phyloP scores from a whole-genome alignment of 768 basidiomycete genomes.

The Hebeloma cylindrosporum region DNA sequence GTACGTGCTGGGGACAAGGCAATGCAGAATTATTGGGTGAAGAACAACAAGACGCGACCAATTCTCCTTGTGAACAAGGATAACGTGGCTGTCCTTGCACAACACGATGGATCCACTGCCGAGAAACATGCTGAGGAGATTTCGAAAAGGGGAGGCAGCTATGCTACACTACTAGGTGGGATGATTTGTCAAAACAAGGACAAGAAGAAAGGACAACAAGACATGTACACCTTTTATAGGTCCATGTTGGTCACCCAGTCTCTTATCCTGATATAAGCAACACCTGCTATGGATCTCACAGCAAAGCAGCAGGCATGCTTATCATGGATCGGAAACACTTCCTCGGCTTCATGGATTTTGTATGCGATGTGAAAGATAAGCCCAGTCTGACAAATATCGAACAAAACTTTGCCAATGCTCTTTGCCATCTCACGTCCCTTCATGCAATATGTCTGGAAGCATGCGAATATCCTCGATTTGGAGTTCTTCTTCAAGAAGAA shows the following conservation, averaged over 20 bases:
- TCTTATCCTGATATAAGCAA: constrained; percentile 37
- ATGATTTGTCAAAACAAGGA: constrained; percentile 35
- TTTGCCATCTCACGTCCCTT: constrained; percentile 28
- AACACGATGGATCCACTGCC: background rate
- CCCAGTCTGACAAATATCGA: constrained; percentile 35
- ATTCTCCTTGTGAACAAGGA: constrained; percentile 24
- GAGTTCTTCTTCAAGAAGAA: constrained; percentile 24
- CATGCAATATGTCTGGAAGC: constrained; percentile 23
- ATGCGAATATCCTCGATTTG: constrained; percentile 26
- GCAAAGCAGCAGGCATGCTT: constrained; percentile 26
- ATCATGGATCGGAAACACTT: constrained; percentile 23
- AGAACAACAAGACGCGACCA: constrained; percentile 11
- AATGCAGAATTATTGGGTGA: constrained; percentile 8
- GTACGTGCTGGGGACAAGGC: constrained; percentile 13
- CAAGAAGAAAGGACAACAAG: constrained; percentile 35
- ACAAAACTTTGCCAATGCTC: constrained; percentile 25
- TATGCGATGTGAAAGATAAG: constrained; percentile 30
- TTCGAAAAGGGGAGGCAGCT: constrained; percentile 1
- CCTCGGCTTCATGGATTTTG: constrained; percentile 26
- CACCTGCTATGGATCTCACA: constrained; percentile 33
- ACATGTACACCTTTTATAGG: constrained; percentile 24
- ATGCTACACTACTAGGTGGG: constrained; percentile 22
- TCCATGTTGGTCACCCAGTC: constrained; percentile 17
- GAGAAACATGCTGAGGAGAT: background rate
- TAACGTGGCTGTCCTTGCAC: constrained; percentile 21